phyloP scores from a whole-genome alignment of 2,329 filamentous ascomycete species.

The Aspergillus calidoustus region DNA sequence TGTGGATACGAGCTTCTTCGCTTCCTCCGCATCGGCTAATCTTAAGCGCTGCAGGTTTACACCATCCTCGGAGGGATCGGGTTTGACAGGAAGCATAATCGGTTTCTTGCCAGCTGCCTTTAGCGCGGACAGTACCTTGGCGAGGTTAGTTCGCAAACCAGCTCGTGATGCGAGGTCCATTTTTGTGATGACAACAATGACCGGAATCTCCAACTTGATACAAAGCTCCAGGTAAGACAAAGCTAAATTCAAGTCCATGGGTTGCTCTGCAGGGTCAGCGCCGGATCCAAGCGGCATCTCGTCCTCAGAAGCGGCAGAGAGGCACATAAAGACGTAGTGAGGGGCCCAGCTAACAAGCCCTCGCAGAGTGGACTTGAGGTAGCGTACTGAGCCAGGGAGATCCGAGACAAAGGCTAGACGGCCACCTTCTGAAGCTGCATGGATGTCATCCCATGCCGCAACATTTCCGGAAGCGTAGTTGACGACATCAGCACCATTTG shows the following conservation, averaged over 20 bases:
- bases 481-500: conserved; percentile 58
- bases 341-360: conserved; percentile 95
- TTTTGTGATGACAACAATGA: conserved; percentile 87
- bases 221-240: conserved; percentile 84
- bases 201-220: conserved; percentile 75
- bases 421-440: conserved; percentile 72
- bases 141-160: conserved; percentile 71
- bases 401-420: conserved; percentile 88
- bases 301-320: conserved; percentile 73
- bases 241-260: conserved; percentile 69
- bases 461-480: conserved; percentile 89
- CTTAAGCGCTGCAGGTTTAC: conserved; percentile 63
- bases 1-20: conserved; percentile 58
- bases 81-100: conserved; percentile 62
- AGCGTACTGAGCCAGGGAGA: conserved; percentile 88
- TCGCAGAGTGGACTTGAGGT: conserved; percentile 83
- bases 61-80: conserved; percentile 54
- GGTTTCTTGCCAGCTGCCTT: conserved; percentile 77
- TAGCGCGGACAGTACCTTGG: conserved; percentile 74
- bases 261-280: conserved; percentile 30
- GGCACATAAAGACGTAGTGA: conserved; percentile 88
- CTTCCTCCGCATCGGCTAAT: conserved; percentile 60
- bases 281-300: conserved; percentile 44
- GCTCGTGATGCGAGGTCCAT: conserved; percentile 80
- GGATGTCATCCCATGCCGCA: conserved; percentile 92